Evolutionary conservation across 2,329 filamentous ascomycete species (phyloP), one percentile per base, ranked within the genome.

Genomic region (Paecilomyces formosus): DNA sequence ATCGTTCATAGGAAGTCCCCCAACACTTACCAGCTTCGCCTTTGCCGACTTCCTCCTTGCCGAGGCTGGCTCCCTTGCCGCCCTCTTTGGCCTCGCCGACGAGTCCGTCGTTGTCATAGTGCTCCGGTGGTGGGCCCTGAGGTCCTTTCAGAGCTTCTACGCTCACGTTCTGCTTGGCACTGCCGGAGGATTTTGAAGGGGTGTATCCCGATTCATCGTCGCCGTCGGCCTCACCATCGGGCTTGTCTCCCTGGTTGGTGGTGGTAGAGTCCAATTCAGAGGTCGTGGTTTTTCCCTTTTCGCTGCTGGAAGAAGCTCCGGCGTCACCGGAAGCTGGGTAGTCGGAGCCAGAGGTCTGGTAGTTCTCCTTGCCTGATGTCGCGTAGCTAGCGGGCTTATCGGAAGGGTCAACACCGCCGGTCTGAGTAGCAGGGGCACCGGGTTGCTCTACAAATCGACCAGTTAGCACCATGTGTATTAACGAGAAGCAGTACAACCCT

Each of bases 391-490:
- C 35, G 15, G 55, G 13, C 21, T 21, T 21, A n/a, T 35, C 8
- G 33, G 18, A 9, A 22, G 31, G 18, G 35, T 53, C 28, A 24
- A 51, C n/a, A 13, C 39, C 28, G 11, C 28, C 31, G 12, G 35
- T 51, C 30, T 21, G 8, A 13, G 80, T 75, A 3, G 83, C 85
- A 65, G 5, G 53, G 3, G 33, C 26, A 45, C 6, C 39, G 39
- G 39, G 24, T 13, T 31, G 30, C 53, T 18, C 31, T 26, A 39
- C 22, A 24, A 18, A 18, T 45, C 7, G 15, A 15, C 7, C 7
- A 18, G 39, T 45, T 45, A 45, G 39, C n/a, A 45, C 18, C 6
- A 45, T n/a, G 6, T 6, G 8, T 9, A 21, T 15, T 18, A 45
- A 45, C 1, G 1, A 45, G 15, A 45, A 45, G n/a, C 39, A 18